Evolutionary conservation across 2,329 filamentous ascomycete species (phyloP).

Genomic region (Ascochyta koolunga): DNA sequence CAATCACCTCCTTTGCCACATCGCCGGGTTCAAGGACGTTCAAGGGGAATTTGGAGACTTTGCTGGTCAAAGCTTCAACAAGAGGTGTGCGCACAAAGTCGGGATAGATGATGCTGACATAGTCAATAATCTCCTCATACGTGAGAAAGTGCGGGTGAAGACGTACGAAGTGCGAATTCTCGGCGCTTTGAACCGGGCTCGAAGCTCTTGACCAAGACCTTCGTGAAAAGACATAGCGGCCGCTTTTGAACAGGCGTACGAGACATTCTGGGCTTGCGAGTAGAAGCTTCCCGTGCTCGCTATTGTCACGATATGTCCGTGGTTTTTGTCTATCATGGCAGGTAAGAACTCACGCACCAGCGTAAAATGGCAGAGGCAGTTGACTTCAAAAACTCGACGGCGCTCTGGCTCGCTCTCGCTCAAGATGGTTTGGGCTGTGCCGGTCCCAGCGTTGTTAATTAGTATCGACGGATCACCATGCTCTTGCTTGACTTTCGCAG

Average conservation of each 20-base stretch:
- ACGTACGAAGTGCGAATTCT: conserved; percentile 37
- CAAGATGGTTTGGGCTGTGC: conserved; percentile 12
- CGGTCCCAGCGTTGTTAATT: conserved; percentile 28
- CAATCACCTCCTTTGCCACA: no score
- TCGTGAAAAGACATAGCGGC: conserved; percentile 27
- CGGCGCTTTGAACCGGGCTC: conserved; percentile 39
- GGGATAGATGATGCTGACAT: neutral
- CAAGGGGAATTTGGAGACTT: no score
- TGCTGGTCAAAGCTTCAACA: neutral
- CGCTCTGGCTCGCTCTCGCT: conserved; percentile 6
- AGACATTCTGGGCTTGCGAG: conserved; percentile 18
- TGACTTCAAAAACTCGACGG: conserved; percentile 22
- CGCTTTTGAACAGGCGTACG: conserved; percentile 27
- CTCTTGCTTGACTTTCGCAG: conserved; percentile 8
- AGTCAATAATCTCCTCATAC: neutral
- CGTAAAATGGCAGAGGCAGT: conserved; percentile 24
- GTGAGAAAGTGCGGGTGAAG: neutral
- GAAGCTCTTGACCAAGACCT: conserved; percentile 40
- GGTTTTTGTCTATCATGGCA: conserved; percentile 24
- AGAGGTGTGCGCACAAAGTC: conserved; percentile 1
- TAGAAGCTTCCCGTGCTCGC: conserved; percentile 25
- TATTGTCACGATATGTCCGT: conserved; percentile 30
- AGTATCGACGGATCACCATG: conserved; percentile 21
- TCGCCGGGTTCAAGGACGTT: no score
- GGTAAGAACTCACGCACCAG: conserved; percentile 29